Conservation (phyloP, 148 eudicot species). For the Chenopodium formosanum region DNA sequence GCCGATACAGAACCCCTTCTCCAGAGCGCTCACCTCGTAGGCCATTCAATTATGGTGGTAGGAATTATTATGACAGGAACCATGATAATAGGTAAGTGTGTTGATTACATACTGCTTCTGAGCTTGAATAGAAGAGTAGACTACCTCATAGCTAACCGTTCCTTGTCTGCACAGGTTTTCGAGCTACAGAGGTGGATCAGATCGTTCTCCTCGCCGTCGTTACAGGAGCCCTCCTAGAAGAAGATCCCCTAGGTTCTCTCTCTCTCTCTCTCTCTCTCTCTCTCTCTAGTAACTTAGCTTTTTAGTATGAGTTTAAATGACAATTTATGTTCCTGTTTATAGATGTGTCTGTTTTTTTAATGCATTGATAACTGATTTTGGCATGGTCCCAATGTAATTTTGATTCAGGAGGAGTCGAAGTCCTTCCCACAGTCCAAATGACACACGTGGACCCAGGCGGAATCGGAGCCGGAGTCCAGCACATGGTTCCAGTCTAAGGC, state of each 20-base stretch:
- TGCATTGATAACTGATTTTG: background rate
- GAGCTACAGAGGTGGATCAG: constrained; percentile 58
- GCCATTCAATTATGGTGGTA: constrained; percentile 60
- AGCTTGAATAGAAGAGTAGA: background rate
- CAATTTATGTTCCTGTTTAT: background rate
- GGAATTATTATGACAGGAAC: constrained; percentile 51
- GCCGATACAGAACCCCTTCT: constrained; percentile 88
- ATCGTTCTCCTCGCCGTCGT: constrained; percentile 63
- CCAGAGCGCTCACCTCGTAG: constrained; percentile 79
- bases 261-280: no score
- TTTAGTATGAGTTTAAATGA: background rate
- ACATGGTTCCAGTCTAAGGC: constrained; percentile 60
- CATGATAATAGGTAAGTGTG: constrained; percentile 70
- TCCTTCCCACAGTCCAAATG: constrained; percentile 58
- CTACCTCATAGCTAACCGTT: constrained; percentile 12
- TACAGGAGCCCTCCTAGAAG: constrained; percentile 79
- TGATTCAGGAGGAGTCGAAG: constrained; percentile 63
- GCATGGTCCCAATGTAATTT: background rate
- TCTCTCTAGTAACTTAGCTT: background rate
- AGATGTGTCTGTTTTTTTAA: background rate
- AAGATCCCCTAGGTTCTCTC: constrained; percentile 77
- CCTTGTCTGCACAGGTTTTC: constrained; percentile 43
- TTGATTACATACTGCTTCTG: background rate
- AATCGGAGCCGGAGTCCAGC: constrained; percentile 57
- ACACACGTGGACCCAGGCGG: constrained; percentile 42